Percentiles rank a stretch among this genome's conserved stretches.
Conservation (phyloP, 169 alveolate genomes). For the Plasmodium relictum region DNA sequence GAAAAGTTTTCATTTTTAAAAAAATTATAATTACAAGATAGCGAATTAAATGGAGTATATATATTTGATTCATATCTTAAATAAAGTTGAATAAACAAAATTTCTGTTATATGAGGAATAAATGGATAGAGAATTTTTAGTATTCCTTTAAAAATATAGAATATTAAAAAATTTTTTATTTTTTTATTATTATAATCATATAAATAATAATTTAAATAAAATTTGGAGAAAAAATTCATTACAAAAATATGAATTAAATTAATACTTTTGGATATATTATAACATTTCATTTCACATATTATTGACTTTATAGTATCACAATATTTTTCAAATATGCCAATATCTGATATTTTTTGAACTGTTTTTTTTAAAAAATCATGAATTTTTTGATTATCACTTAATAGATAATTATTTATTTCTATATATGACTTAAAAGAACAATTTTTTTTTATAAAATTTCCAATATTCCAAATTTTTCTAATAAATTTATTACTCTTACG, state of each 20-base stretch:
- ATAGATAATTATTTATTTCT: background rate
- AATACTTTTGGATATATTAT: slow-evolving; percentile 11
- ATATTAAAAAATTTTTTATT: background rate
- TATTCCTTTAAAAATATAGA: slow-evolving; percentile 30
- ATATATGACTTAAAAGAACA: slow-evolving; percentile 15
- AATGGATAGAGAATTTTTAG: slow-evolving; percentile 40
- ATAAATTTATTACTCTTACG: slow-evolving; percentile 42
- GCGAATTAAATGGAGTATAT: background rate
- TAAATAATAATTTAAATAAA: slow-evolving; percentile 25
- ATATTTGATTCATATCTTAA: background rate
- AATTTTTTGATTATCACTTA: background rate
- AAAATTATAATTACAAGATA: slow-evolving; percentile 37
- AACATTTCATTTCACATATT: slow-evolving; percentile 12
- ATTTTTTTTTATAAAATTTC: slow-evolving; percentile 22
- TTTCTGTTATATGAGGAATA: slow-evolving; percentile 54
- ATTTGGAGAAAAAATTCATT: slow-evolving; percentile 33
- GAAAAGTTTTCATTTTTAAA: slow-evolving; percentile 12
- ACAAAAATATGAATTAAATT: slow-evolving; percentile 9
- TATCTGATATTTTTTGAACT: background rate
- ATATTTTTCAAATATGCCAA: slow-evolving; percentile 23
- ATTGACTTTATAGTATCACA: slow-evolving; percentile 3
- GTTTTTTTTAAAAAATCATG: slow-evolving; percentile 6
- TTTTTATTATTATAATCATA: background rate
- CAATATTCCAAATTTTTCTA: slow-evolving; percentile 47
- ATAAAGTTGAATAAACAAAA: slow-evolving; percentile 16